These are phyloP conservation scores for Lavandula angustifolia DNA, from an alignment of 257 asterid genomes.

Conservation along the genomic window DNA sequence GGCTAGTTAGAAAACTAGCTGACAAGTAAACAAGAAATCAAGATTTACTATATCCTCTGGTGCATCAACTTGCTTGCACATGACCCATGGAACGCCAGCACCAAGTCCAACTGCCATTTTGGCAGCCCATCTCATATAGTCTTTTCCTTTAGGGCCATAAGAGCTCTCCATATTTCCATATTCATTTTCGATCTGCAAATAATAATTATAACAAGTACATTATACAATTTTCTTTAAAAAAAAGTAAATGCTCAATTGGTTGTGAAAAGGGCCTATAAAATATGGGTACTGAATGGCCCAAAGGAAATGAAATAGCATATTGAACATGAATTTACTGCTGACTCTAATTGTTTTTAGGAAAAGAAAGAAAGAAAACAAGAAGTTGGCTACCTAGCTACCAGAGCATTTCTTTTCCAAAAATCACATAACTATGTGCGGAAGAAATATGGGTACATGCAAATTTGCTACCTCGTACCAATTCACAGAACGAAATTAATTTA, in stretches of 20 bases:
- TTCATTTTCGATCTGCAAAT: constrained; percentile 85
- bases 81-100: constrained; percentile 98
- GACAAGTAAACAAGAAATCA: constrained; percentile 23
- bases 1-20: constrained; percentile 21
- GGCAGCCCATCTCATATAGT: constrained; percentile 89
- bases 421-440: not conserved
- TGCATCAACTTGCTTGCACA: constrained; percentile 97
- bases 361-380: not conserved
- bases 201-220: constrained; percentile 24
- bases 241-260: not conserved
- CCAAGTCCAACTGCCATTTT: constrained; percentile 87
- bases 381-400: constrained; percentile 1
- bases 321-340: not conserved
- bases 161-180: constrained; percentile 87
- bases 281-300: not conserved
- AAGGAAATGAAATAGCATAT: constrained; percentile 25
- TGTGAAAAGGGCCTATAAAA: not conserved
- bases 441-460: not conserved
- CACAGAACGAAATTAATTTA: constrained; percentile 10
- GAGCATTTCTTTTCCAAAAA: constrained; percentile 2
- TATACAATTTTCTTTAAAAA: constrained; percentile 18
- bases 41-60: constrained; percentile 77
- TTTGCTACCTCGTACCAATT: not conserved
- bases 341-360: constrained; percentile 15
- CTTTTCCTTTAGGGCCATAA: constrained; percentile 68